Base-by-base conservation (phyloP, 1,284 basidiomycete species). In the Cryptococcus sp. region DNA sequence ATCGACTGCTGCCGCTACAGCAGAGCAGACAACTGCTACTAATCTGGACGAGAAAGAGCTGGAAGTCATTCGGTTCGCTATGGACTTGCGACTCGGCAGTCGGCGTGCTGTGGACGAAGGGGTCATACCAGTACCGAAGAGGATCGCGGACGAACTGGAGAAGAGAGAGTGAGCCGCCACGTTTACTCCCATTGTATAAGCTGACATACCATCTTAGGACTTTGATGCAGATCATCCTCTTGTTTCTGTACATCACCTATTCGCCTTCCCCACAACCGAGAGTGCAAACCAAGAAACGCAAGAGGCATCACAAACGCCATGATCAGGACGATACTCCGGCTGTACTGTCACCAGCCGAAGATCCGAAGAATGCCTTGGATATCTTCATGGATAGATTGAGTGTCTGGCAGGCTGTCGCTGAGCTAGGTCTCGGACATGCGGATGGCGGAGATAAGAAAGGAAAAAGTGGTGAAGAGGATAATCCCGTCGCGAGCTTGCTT, bases 351-450 rank as follows among this genome's bases (percentile, higher is more conserved):
- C 62, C 69, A 0, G 31, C 46, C 13, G 65, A 70, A 16, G 69
- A 75, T 45, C 66, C 70, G 0, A 57, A 56, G 22, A 58, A 60
- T 0, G 57, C 67, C 0, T 57, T 75, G 27, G 74, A 73, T 54
- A 55, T 71, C 3, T 62, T 76, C 19, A 62, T 75, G 6, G 76
- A 76, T 46, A 60, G 74, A 27, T 41, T 76, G 41, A 68, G 73
- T 46, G 66, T 77, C 2, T 77, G 75, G 75, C 65, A 68, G 20
- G 73, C 73, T 22, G 68, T 77, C 3, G 64, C 72, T 2, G 74
- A 76, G 47, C 61, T 77, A 1, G 70, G 65, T 6, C 62, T 74
- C 6, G 66, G 61, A 1, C 23, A 20, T 25, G n/a, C 40, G 38
- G 52, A 22, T 38, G 22, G 39, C 31, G 56, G 49, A 45, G 13